Percentiles rank a stretch among this genome's conserved stretches.
These are phyloP conservation scores for Polyporus arcularius DNA, from an alignment of 768 basidiomycete species.

Conservation along the genomic window DNA sequence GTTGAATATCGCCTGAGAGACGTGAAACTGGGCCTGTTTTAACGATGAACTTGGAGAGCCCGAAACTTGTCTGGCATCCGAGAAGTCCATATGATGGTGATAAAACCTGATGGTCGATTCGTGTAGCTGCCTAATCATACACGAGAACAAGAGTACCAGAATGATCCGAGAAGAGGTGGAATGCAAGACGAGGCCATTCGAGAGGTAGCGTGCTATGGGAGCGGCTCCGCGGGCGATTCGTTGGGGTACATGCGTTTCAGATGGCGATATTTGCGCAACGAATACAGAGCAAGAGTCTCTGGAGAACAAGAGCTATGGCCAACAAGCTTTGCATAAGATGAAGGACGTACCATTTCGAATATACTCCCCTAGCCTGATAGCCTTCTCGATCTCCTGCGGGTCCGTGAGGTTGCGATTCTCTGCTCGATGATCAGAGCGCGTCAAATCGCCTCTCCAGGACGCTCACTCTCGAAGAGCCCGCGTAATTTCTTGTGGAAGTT, in stretches of 20 bases:
- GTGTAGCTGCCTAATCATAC: not conserved
- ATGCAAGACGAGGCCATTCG: not conserved
- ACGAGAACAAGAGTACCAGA: not conserved
- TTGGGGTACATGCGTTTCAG: slow-evolving; percentile 68
- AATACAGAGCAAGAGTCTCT: slow-evolving; percentile 85
- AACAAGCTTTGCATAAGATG: not conserved
- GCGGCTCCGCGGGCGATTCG: slow-evolving; percentile 12
- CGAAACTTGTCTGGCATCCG: no score
- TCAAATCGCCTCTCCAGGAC: no score
- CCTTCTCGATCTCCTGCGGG: slow-evolving; percentile 72
- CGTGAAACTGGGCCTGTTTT: no score
- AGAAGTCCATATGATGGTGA: no score
- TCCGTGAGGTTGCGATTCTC: slow-evolving; percentile 70
- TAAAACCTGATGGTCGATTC: no score
- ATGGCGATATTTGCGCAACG: slow-evolving; percentile 80
- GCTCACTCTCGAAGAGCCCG: slow-evolving; percentile 71
- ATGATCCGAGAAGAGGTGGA: not conserved
- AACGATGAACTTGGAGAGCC: no score
- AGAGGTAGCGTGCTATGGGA: slow-evolving; percentile 2
- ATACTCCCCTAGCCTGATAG: slow-evolving; percentile 74
- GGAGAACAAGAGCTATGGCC: not conserved
- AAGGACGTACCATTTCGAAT: slow-evolving; percentile 73
- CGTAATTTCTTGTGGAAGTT: slow-evolving; percentile 76
- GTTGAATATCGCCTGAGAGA: no score
- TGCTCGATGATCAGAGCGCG: slow-evolving; percentile 25